These are phyloP conservation scores for Paradendryphiella salina DNA, from an alignment of 2,329 filamentous ascomycete species.

Conservation along the genomic window DNA sequence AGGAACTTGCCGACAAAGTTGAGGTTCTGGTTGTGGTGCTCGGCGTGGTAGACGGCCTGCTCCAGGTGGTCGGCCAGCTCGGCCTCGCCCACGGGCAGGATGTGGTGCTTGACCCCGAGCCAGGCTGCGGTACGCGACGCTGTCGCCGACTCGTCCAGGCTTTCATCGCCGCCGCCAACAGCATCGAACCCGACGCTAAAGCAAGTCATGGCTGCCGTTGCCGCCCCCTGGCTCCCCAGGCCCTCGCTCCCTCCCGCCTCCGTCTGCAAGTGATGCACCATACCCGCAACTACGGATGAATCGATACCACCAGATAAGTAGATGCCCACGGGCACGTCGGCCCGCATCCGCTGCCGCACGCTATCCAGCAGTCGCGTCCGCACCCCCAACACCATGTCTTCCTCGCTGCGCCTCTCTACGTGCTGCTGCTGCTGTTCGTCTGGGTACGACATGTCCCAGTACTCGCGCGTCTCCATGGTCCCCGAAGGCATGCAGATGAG, in stretches of 20 bases:
- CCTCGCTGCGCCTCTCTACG: not conserved
- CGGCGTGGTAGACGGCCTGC: conserved; percentile 52
- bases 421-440: not conserved
- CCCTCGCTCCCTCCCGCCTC: not conserved
- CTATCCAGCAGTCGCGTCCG: conserved; percentile 57
- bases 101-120: not conserved
- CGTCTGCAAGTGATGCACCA: conserved; percentile 47
- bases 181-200: not conserved
- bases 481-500: conserved; percentile 41
- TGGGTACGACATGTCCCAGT: not conserved
- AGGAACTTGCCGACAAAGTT: conserved; percentile 58
- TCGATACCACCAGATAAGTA: conserved; percentile 63
- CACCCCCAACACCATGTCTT: conserved; percentile 34
- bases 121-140: not conserved
- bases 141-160: conserved; percentile 54
- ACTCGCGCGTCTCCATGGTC: not conserved
- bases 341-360: conserved; percentile 56
- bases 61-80: conserved; percentile 50
- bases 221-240: not conserved
- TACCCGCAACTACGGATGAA: conserved; percentile 60
- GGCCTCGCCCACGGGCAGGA: conserved; percentile 50
- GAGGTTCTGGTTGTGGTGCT: conserved; percentile 54
- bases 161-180: conserved; percentile 48
- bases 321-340: conserved; percentile 61
- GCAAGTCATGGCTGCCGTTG: not conserved